Base-by-base conservation (phyloP, 176 grass and related monocot species). In the Eleusine coracana region DNA sequence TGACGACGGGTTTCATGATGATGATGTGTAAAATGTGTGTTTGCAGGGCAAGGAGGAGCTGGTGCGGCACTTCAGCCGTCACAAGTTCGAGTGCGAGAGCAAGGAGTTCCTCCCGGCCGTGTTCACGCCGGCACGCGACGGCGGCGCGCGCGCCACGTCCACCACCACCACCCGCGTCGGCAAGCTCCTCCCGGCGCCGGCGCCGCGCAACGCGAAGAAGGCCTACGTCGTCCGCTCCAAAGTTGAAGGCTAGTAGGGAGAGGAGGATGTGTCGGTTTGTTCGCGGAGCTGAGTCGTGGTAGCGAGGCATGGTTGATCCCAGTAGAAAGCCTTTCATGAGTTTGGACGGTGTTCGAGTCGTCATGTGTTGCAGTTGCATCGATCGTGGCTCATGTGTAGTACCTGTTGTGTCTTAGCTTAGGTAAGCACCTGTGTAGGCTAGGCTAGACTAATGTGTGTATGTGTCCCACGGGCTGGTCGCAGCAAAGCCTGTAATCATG, bases 51-150 rank as follows among this genome's bases (percentile, higher is more conserved):
- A 68, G 81, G 27, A 10, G 5, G 75, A 29, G 42, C 41, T 93
- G 64, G 70, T 40, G 86, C 7, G 69, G 11, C 68, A 84, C 73
- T 88, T 93, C 17, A 72, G 28, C 48, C 31, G 45, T 62, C 54
- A 73, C 54, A 75, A 25, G 20, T 89, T 93, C 56, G 48, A 23
- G 20, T 91, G 94, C 78, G 31, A 17, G 62, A 63, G 49, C 25
- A 81, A 83, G 25, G 88, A 93, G 6, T 89, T 65, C 84, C 84
- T 91, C 38, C 94, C 94, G 3, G 94, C 84, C n/a, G 18, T 80
- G 29, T 89, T 93, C 72, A 63, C 70, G 20, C 86, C 91, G 65
- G 78, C 94, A 6, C 86, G 88, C 21, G 76, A 91, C 76, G 94
- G 94, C n/a, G 71, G 74, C 7, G 58, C 9, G n/a, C 21, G 6